A percentile compares a stretch with the other conserved stretches of the same genome.
Evolutionary conservation across 352 stramenopile genomes (phyloP).

Genomic region (Phytophthora pluvialis): DNA sequence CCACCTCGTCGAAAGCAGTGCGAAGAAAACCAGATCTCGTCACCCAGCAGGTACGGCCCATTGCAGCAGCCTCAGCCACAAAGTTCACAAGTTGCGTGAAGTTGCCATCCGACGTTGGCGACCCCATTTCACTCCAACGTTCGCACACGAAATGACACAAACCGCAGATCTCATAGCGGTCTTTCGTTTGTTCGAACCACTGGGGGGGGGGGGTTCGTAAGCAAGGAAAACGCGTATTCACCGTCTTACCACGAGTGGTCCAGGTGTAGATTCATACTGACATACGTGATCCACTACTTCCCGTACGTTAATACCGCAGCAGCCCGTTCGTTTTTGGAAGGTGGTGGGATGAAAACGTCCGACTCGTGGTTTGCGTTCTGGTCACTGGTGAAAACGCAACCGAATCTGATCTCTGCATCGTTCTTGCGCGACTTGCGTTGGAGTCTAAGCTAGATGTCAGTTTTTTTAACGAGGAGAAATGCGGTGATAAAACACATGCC

Average conservation of each 20-base stretch:
- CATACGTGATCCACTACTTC: conserved; percentile 6
- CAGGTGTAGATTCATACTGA: neutral
- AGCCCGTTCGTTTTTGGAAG: conserved; percentile 6
- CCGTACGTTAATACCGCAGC: conserved; percentile 4
- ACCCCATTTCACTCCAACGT: conserved; percentile 4
- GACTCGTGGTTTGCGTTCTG: conserved; percentile 11
- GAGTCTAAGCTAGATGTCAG: conserved; percentile 12
- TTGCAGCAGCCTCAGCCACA: conserved; percentile 1
- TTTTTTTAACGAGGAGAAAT: conserved; percentile 8
- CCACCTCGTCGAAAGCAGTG: conserved; percentile 18
- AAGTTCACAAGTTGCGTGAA: conserved; percentile 22
- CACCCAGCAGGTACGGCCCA: neutral
- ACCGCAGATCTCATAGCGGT: too few species aligned
- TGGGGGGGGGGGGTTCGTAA: conserved; percentile 4
- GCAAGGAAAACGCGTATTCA: neutral
- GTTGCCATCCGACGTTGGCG: conserved; percentile 12
- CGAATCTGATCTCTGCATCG: neutral
- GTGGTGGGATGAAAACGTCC: conserved; percentile 4
- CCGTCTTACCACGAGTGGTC: neutral
- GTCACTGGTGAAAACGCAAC: conserved; percentile 16
- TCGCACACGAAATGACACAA: neutral
- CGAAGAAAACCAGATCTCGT: conserved; percentile 17
- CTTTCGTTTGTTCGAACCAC: neutral
- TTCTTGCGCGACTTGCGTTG: neutral
- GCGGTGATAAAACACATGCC: conserved; percentile 28